Conservation (phyloP, 805 yeast genomes). For the Vanderwaltozyma tropicalis region DNA sequence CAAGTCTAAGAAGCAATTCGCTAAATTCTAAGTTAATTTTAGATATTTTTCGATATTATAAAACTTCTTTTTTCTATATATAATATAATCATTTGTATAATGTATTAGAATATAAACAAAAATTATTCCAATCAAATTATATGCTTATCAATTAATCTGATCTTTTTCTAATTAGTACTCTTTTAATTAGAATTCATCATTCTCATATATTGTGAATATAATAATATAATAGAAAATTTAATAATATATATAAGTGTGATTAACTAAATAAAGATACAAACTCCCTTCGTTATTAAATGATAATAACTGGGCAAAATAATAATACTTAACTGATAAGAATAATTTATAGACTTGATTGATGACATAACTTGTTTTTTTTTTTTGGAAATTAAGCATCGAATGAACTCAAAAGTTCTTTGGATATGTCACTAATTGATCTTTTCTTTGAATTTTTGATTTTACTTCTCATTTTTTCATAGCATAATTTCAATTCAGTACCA, state of each 20-base stretch:
- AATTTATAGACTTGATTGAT: no score
- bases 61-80: conserved; percentile 7
- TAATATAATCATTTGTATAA: conserved; percentile 18
- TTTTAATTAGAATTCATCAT: no score
- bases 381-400: no score
- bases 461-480: conserved; percentile 50
- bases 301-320: no score
- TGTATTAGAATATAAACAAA: conserved; percentile 14
- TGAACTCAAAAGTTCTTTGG: conserved; percentile 19
- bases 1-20: conserved; percentile 85
- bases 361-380: no score
- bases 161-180: no score
- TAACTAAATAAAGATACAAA: no score
- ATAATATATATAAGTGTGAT: no score
- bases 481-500: conserved; percentile 49
- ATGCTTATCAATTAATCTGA: neutral
- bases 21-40: conserved; percentile 70
- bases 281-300: no score
- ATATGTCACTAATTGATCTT: conserved; percentile 30
- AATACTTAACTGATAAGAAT: no score
- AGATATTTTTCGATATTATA: neutral
- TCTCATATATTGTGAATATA: no score
- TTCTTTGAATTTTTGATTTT: conserved; percentile 39
- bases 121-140: conserved; percentile 3
- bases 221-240: no score